Percentiles rank a stretch among this genome's conserved stretches.
phyloP scores from a whole-genome alignment of 1,139 yeast genomes.

The Taphrina deformans region DNA sequence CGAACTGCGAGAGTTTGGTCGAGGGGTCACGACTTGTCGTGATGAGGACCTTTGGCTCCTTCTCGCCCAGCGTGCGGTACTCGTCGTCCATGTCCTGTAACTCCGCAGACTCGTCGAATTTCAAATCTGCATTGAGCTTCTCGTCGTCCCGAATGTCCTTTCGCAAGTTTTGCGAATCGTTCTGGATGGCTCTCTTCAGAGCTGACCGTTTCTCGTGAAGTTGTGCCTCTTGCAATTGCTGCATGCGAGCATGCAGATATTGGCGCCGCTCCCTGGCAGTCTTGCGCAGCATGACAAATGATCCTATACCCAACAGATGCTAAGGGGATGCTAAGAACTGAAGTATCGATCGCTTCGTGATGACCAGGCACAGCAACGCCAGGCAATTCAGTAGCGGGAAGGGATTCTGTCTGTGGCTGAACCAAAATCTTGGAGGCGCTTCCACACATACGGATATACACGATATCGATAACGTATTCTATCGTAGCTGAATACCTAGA shows the following conservation, averaged over 20 bases:
- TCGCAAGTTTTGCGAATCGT: conserved; percentile 78
- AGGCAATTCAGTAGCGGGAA: no score
- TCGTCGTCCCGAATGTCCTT: conserved; percentile 88
- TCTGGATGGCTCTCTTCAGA: conserved; percentile 81
- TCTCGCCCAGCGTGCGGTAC: conserved; percentile 81
- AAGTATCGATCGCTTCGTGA: no score
- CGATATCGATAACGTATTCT: not conserved
- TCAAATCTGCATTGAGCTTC: conserved; percentile 72
- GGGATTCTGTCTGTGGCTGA: not conserved
- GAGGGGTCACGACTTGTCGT: conserved; percentile 94
- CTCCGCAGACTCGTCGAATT: conserved; percentile 74
- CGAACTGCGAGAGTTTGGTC: conserved; percentile 78
- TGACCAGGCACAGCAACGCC: no score
- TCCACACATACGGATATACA: not conserved
- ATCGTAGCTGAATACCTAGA: no score
- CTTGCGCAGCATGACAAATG: conserved; percentile 59
- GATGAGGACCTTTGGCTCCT: conserved; percentile 88
- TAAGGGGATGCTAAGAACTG: no score
- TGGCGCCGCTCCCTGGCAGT: conserved; percentile 96
- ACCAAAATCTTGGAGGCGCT: not conserved
- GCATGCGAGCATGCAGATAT: conserved; percentile 81
- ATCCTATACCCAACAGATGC: no score
- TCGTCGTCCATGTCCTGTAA: conserved; percentile 70
- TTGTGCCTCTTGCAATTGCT: conserved; percentile 85
- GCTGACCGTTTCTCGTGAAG: conserved; percentile 83